Evolutionary conservation across 225 moss, liverwort and hornwort genomes (phyloP), one percentile per base, ranked within the genome.

Genomic region (Rhytidiadelphus loreus): DNA sequence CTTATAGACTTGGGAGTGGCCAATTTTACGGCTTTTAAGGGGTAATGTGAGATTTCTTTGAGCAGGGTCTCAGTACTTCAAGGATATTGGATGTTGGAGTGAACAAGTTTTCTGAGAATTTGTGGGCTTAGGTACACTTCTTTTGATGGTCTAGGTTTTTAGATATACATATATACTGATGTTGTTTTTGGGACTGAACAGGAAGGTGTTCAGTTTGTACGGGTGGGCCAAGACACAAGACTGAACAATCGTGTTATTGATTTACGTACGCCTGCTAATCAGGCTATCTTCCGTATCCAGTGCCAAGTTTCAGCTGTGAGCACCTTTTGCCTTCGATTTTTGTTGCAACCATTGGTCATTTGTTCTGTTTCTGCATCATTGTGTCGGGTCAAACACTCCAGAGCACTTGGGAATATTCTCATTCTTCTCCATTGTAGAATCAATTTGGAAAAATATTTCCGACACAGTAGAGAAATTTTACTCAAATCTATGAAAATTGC

Each of bases 251-350:
- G 98, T 53, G 96, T 97, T 35, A 87, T 98, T 60, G 98, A 98
- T 90, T 86, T 98, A 75, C 93, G 98, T 53, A 98, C 97, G 6
- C 98, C 97, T 82, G 96, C 96, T 39, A 98, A 97, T 90, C 98
- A 98, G 88, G 98, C 96, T n/a, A 96, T 97, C 65, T 98, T 98
- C 64, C 95, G 95, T 33, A 90, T 98, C 57, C 96, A 98, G 91
- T 94, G 93, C 81, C 92, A 92, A 87, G 96, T 98, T 70, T 69
- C 94, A 83, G 86, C 92, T 91, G 97, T 98, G 89, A 95, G 89
- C 75, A 66, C 53, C 59, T 62, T 53, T 30, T 77, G 39, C 60
- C 72, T 19, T 71, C 19, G 35, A 29, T 83, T 70, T 75, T 46
- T 69, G 35, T 72, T 59, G 61, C 90, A 32, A 68, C 39, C 28